phyloP scores from a whole-genome alignment of 148 eudicot genomes.

The Drosera capensis region DNA sequence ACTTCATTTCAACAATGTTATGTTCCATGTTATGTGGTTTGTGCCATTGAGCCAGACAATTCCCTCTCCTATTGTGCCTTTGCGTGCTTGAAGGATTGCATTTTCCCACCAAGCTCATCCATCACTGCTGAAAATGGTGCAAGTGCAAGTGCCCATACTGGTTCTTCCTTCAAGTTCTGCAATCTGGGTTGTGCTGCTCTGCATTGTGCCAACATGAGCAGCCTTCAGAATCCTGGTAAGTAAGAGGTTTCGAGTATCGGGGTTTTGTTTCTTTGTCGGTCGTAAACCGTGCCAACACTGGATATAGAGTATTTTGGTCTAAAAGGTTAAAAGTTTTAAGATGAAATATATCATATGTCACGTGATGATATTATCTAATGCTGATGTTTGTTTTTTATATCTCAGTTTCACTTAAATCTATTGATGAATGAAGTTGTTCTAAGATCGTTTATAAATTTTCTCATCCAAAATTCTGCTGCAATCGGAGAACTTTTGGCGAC shows the following conservation, averaged over 20 bases:
- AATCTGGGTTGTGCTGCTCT: slow-evolving; percentile 33
- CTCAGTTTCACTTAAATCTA: not conserved
- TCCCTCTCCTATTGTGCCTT: slow-evolving; percentile 32
- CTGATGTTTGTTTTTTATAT: too few relatives aligned
- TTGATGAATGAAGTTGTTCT: not conserved
- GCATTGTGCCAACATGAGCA: slow-evolving; percentile 28
- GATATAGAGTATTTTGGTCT: not conserved
- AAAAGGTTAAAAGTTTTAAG: not conserved
- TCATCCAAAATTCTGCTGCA: not conserved
- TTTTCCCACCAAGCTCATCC: slow-evolving; percentile 17
- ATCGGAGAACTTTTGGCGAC: not conserved
- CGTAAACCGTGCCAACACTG: too few relatives aligned
- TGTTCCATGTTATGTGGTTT: slow-evolving; percentile 22
- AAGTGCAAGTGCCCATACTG: not conserved
- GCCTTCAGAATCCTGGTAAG: slow-evolving; percentile 18
- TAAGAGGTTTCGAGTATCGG: not conserved
- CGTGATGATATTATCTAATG: not conserved
- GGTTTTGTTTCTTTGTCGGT: too few relatives aligned
- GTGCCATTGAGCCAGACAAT: slow-evolving; percentile 32
- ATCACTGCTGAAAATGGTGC: not conserved
- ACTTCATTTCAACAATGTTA: slow-evolving; percentile 33
- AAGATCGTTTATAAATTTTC: not conserved
- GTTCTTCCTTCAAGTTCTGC: slow-evolving; percentile 20
- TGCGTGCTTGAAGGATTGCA: slow-evolving; percentile 28
- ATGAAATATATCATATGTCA: not conserved